These are phyloP conservation scores for Aspergillus floridensis DNA, from an alignment of 2,329 filamentous ascomycete species.

Conservation along the genomic window DNA sequence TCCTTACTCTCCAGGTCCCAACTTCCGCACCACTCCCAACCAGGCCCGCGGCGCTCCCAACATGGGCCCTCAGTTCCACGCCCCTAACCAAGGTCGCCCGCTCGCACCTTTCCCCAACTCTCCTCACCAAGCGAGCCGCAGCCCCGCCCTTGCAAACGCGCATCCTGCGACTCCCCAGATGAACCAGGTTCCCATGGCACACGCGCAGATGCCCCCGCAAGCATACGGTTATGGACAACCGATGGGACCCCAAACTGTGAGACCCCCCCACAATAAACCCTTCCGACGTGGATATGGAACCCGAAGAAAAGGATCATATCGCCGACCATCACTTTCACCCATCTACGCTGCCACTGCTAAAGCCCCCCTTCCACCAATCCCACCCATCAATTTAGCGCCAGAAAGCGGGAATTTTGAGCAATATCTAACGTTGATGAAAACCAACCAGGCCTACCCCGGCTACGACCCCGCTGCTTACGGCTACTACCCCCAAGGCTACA, in stretches of 20 bases:
- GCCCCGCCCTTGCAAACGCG: constrained; percentile 64
- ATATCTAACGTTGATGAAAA: constrained; percentile 64
- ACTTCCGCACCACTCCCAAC: constrained; percentile 52
- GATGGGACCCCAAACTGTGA: constrained; percentile 61
- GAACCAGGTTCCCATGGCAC: constrained; percentile 66
- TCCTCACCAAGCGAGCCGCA: constrained; percentile 61
- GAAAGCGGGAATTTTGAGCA: constrained; percentile 69
- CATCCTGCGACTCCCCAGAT: constrained; percentile 69
- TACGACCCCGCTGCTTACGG: constrained; percentile 33
- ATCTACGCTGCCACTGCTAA: constrained; percentile 17
- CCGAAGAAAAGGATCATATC: constrained; percentile 32
- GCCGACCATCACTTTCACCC: constrained; percentile 24
- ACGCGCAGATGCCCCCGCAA: constrained; percentile 61
- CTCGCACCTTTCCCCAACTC: constrained; percentile 59
- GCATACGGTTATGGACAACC: constrained; percentile 58
- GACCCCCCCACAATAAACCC: constrained; percentile 40
- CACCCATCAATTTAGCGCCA: constrained; percentile 62
- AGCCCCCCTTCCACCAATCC: constrained; percentile 19
- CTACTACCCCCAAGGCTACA: constrained; percentile 49
- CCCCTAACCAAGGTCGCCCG: constrained; percentile 42
- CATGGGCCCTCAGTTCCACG: constrained; percentile 54
- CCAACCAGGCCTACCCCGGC: constrained; percentile 59
- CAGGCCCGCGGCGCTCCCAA: constrained; percentile 51
- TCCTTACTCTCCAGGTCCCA: constrained; percentile 54
- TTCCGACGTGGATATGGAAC: constrained; percentile 33